Evolutionary conservation across 2,329 filamentous ascomycete species (phyloP).

Genomic region (Bisporella sp.): DNA sequence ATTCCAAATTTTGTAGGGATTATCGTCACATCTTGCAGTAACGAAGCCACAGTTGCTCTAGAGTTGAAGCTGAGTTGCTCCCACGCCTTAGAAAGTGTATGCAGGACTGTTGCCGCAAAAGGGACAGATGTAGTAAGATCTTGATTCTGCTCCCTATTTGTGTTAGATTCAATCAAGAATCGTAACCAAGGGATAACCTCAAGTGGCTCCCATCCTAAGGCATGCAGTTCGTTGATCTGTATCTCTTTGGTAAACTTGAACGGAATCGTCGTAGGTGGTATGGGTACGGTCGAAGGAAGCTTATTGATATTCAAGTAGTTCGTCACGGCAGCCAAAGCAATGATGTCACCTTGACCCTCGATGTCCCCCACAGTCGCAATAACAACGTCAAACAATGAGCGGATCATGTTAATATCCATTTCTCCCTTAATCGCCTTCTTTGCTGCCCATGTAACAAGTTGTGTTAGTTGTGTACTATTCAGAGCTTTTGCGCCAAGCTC

Average conservation of each 20-base stretch:
- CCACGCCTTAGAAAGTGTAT: conserved; percentile 83
- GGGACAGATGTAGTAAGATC: conserved; percentile 64
- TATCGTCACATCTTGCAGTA: conserved; percentile 62
- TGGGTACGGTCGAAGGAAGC: conserved; percentile 73
- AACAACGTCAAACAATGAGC: conserved; percentile 69
- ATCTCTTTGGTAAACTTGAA: conserved; percentile 73
- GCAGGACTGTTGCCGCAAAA: conserved; percentile 72
- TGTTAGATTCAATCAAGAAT: conserved; percentile 65
- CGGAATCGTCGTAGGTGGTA: conserved; percentile 77
- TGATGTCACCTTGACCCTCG: conserved; percentile 58
- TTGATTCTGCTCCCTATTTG: conserved; percentile 52
- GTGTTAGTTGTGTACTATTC: conserved; percentile 66
- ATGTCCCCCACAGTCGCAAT: conserved; percentile 61
- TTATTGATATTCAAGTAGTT: conserved; percentile 70
- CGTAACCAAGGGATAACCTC: conserved; percentile 80
- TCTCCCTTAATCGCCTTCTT: conserved; percentile 65
- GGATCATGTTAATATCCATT: conserved; percentile 61
- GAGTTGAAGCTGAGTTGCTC: conserved; percentile 64
- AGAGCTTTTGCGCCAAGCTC: conserved; percentile 80
- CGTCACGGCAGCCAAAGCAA: conserved; percentile 69
- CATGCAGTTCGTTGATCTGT: conserved; percentile 61
- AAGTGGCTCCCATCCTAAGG: conserved; percentile 79
- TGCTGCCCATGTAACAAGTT: conserved; percentile 80
- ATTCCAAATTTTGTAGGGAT: conserved; percentile 91
- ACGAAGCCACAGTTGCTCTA: conserved; percentile 55